phyloP scores from a whole-genome alignment of 192 early-diverging fungal species.

The Backusella liffmaniae region DNA sequence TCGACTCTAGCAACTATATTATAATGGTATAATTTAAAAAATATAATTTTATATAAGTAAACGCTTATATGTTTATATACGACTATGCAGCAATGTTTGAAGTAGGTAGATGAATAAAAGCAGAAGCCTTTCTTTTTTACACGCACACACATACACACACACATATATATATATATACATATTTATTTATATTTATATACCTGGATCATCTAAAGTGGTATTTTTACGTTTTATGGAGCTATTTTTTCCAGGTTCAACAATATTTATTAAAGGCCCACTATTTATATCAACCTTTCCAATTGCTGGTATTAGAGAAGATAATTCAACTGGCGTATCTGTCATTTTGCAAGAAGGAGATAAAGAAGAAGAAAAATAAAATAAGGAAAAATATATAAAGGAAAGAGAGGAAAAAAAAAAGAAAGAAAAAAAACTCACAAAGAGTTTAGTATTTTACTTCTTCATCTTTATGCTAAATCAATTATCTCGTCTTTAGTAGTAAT shows the following conservation, averaged over 20 bases:
- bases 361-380: background rate
- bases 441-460: background rate
- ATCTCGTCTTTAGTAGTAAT: background rate
- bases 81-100: background rate
- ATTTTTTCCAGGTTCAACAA: conserved; percentile 1
- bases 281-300: background rate
- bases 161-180: background rate
- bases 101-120: background rate
- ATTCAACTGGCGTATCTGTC: background rate
- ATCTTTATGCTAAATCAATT: background rate
- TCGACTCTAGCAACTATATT: background rate
- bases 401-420: background rate
- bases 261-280: background rate
- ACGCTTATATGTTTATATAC: background rate
- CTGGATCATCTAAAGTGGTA: background rate
- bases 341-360: background rate
- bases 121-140: background rate
- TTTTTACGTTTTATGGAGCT: background rate
- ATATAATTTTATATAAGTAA: background rate
- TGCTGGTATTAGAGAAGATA: background rate
- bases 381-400: background rate
- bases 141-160: no score
- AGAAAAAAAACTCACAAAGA: background rate
- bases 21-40: background rate
- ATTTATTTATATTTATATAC: background rate